Percentiles rank a stretch among this genome's conserved stretches.
phyloP scores from a whole-genome alignment of 2,329 filamentous ascomycete species.

The Atkinsonella texensis region DNA sequence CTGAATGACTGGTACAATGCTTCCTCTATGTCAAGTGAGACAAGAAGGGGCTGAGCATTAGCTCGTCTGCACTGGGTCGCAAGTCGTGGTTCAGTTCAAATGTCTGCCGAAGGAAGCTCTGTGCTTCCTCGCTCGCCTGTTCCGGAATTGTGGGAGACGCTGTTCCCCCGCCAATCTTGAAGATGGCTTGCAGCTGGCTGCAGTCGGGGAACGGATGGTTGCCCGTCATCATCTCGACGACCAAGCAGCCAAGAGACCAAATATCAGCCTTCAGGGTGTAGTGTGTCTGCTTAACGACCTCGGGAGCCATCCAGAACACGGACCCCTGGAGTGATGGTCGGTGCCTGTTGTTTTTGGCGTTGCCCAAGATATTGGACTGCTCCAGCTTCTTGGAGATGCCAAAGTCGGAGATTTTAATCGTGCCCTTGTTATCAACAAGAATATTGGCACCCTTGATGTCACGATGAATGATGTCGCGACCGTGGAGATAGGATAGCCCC shows the following conservation, averaged over 20 bases:
- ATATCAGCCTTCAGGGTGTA: conserved; percentile 98
- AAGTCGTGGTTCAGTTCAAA: conserved; percentile 95
- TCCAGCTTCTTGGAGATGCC: conserved; percentile 98
- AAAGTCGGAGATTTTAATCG: conserved; percentile 98
- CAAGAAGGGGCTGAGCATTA: conserved; percentile 75
- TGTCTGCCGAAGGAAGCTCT: conserved; percentile 72
- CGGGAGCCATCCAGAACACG: conserved; percentile 99
- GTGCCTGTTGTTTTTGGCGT: conserved; percentile 54
- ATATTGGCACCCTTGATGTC: conserved; percentile 99
- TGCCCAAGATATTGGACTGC: conserved; percentile 69
- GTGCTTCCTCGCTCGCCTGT: conserved; percentile 71
- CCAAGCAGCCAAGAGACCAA: conserved; percentile 91
- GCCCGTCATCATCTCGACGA: conserved; percentile 99
- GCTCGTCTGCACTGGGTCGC: conserved; percentile 81
- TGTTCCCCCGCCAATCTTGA: conserved; percentile 87
- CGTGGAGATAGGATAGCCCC: conserved; percentile 86
- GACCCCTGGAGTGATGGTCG: conserved; percentile 82
- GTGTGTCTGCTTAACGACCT: conserved; percentile 94
- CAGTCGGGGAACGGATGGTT: conserved; percentile 94
- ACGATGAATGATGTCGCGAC: conserved; percentile 90
- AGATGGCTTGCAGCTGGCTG: conserved; percentile 94
- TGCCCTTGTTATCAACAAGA: conserved; percentile 96
- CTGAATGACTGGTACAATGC: neutral
- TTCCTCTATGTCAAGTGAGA: conserved; percentile 46
- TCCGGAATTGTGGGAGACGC: conserved; percentile 83